These are phyloP conservation scores for Senna siamea DNA, from an alignment of 306 rosid genomes.

Conservation along the genomic window DNA sequence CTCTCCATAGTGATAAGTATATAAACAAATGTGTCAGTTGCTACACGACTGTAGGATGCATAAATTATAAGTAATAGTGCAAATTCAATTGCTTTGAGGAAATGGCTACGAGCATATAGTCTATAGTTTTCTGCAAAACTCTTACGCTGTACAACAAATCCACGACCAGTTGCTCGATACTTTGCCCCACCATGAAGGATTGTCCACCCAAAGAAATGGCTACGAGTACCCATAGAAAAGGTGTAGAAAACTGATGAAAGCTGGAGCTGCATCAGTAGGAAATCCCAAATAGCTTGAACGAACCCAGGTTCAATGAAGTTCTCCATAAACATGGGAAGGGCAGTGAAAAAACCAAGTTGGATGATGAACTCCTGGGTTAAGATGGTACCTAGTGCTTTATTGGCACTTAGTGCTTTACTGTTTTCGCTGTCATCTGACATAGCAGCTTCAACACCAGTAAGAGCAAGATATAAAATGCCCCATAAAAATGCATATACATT, in stretches of 20 bases:
- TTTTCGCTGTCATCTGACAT: constrained; percentile 41
- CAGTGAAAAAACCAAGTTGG: constrained; percentile 57
- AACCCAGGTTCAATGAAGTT: constrained; percentile 56
- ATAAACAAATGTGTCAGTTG: constrained; percentile 52
- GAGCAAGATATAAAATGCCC: constrained; percentile 55
- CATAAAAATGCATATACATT: constrained; percentile 56
- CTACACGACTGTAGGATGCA: constrained; percentile 51
- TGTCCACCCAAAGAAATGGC: constrained; percentile 57
- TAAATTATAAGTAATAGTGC: constrained; percentile 50
- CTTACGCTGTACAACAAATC: constrained; percentile 60
- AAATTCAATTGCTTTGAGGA: constrained; percentile 57
- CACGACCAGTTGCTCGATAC: constrained; percentile 59
- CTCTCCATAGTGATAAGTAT: constrained; percentile 48
- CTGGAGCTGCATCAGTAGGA: constrained; percentile 56
- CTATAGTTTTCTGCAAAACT: constrained; percentile 55
- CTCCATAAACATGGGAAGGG: constrained; percentile 59
- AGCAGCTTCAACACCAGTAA: constrained; percentile 51
- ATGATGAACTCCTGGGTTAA: constrained; percentile 56
- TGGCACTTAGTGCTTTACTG: constrained; percentile 26
- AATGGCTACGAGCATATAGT: constrained; percentile 54
- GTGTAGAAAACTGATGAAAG: constrained; percentile 56
- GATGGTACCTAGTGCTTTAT: constrained; percentile 56
- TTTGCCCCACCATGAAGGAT: constrained; percentile 62
- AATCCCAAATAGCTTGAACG: constrained; percentile 58
- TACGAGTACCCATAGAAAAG: constrained; percentile 58